phyloP scores from a whole-genome alignment of 2,329 filamentous ascomycete genomes.

The Aurifilum marmelostoma region DNA sequence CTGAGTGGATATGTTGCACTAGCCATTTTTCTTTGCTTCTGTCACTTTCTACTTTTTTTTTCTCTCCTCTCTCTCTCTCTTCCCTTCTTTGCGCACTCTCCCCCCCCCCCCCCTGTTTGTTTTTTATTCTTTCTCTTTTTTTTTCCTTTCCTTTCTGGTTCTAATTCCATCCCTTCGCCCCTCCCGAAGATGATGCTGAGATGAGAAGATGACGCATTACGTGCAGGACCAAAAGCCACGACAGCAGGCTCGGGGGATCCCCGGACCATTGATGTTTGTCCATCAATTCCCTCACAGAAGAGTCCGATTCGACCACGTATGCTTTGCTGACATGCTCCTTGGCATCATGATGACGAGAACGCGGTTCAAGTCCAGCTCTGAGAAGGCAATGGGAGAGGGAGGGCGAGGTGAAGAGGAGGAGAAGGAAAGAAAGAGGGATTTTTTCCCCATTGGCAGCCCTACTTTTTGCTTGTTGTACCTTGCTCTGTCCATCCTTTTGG shows the following conservation, averaged over 20 bases:
- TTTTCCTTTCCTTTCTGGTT: background rate
- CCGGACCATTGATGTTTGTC: background rate
- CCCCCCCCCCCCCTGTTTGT: too few relatives aligned
- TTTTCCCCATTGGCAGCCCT: constrained; percentile 14
- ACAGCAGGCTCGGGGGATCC: background rate
- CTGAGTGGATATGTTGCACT: background rate
- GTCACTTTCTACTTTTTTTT: background rate
- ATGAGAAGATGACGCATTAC: background rate
- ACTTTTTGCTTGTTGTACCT: background rate
- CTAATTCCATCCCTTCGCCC: background rate
- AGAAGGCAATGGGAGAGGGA: too few relatives aligned
- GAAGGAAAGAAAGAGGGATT: background rate
- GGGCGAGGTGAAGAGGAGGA: background rate
- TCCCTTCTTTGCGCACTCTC: too few relatives aligned
- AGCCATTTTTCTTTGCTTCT: background rate
- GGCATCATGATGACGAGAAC: background rate
- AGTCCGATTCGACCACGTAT: constrained; percentile 1
- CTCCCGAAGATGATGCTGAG: too few relatives aligned
- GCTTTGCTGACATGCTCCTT: background rate
- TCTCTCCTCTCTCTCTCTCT: background rate
- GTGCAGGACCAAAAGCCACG: background rate
- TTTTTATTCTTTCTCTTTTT: background rate
- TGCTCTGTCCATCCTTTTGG: background rate
- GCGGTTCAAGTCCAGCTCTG: background rate
- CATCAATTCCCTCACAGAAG: background rate